Conservation (phyloP, 495 filamentous ascomycete species). For the Penicillium pulvis region DNA sequence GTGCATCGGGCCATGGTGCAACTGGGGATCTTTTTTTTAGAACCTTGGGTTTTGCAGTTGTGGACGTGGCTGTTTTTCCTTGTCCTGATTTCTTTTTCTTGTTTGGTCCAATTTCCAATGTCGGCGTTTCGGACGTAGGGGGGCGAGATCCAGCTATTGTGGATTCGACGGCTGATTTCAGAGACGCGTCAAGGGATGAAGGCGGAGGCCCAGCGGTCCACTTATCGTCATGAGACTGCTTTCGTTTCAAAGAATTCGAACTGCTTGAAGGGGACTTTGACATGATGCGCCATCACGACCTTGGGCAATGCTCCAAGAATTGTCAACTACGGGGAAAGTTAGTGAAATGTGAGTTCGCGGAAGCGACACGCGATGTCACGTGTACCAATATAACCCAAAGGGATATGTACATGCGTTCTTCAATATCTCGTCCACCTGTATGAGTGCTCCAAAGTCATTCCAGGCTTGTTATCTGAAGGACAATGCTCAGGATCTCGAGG, state of each 20-base stretch:
- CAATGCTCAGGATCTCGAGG: too few species aligned
- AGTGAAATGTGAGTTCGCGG: neutral
- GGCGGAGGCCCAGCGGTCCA: neutral
- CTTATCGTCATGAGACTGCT: conserved; percentile 17
- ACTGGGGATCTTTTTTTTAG: conserved; percentile 33
- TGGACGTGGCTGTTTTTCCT: conserved; percentile 8
- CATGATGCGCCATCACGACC: conserved; percentile 37
- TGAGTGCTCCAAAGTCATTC: too few species aligned
- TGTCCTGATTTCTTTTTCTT: conserved; percentile 6
- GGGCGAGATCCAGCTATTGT: neutral
- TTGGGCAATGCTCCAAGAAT: neutral
- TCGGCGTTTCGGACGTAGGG: neutral
- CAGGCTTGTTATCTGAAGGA: too few species aligned
- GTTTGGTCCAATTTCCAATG: neutral
- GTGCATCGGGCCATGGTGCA: conserved; percentile 71
- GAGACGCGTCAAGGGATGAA: conserved; percentile 22
- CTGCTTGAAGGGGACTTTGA: conserved; percentile 12
- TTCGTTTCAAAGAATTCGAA: conserved; percentile 21
- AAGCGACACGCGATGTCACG: conserved; percentile 31
- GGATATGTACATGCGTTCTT: too few species aligned
- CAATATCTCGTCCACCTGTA: too few species aligned
- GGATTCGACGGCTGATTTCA: conserved; percentile 2
- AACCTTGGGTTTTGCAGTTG: conserved; percentile 12
- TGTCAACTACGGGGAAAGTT: neutral
- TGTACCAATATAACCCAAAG: conserved; percentile 11